Base-by-base conservation (phyloP, 371 early-diverging fungal genomes). In the Rhizopus sp. region DNA sequence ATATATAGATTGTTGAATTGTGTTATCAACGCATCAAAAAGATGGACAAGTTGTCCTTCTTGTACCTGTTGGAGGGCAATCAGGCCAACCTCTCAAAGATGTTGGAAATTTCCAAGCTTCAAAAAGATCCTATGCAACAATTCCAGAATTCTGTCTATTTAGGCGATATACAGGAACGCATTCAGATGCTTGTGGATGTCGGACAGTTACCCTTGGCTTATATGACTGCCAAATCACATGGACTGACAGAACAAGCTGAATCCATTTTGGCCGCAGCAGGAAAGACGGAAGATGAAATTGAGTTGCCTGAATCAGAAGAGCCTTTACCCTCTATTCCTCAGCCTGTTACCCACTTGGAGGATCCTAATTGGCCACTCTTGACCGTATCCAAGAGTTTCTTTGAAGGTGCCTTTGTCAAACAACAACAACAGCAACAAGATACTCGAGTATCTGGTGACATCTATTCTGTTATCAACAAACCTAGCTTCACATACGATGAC, bases 201-300 rank as follows among this genome's bases (percentile, higher is more conserved):
- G 93, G 91, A 6, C 95, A 96, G 79, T 63, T 79, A 4, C 88
- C 90, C 34, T 81, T 98, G 48, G 98, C 98, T 3, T 98, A 96
- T 57, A 64, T 95, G 63, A 87, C 95, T 9, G 95, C 97, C 41
- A 89, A 91, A 70, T 83, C 91, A 7, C 87, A 94, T 59, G 97
- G 97, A 1, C 76, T 96, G 31, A 75, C 66, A 0, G 94, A 91
- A 15, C 84, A 91, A 60, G 96, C 95, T 12, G 86, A 87, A 39
- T 70, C 83, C 10, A 95, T 96, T 60, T 73, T 93, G 53, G 85
- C 72, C 8, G 82, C 80, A 13, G 83, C 91, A 17, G 89, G 85
- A 4, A 66, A 86, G 44, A 78, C 88, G 0, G 80, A 84, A 9
- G 85, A 80, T 5, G 86, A 86, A 5, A 82, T 93, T 12, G 77